These are phyloP conservation scores for Sporothrix phasma DNA, from an alignment of 2,329 filamentous ascomycete genomes.

Conservation along the genomic window DNA sequence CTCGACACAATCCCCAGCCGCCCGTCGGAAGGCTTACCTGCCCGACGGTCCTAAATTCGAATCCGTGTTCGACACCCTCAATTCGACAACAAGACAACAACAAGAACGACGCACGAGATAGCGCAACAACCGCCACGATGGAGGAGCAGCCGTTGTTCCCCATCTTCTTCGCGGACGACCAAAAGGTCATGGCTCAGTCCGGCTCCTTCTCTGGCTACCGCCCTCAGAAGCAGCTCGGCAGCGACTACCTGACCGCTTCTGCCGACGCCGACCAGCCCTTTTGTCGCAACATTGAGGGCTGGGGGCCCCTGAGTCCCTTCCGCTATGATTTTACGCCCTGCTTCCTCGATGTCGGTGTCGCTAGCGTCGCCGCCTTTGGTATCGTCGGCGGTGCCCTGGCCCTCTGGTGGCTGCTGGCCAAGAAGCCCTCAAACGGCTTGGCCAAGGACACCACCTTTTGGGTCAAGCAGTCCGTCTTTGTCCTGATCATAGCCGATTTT, in stretches of 20 bases:
- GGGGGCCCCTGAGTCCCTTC: slow-evolving; percentile 81
- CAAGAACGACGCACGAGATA: neutral
- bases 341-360: slow-evolving; percentile 88
- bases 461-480: slow-evolving; percentile 72
- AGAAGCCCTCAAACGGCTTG: slow-evolving; percentile 54
- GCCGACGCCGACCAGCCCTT: slow-evolving; percentile 53
- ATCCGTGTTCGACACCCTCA: neutral
- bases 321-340: slow-evolving; percentile 95
- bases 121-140: neutral
- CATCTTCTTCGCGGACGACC: slow-evolving; percentile 23
- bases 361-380: slow-evolving; percentile 67
- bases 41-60: neutral
- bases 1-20: neutral
- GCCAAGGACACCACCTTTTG: slow-evolving; percentile 89
- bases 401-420: slow-evolving; percentile 67
- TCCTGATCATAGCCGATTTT: slow-evolving; percentile 56
- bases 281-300: slow-evolving; percentile 84
- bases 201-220: slow-evolving; percentile 54
- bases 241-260: slow-evolving; percentile 49
- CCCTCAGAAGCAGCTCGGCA: slow-evolving; percentile 40
- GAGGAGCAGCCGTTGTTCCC: slow-evolving; percentile 22
- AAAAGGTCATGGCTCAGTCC: slow-evolving; percentile 42
- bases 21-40: slow-evolving; percentile 3
- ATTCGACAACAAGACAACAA: neutral
- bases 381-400: slow-evolving; percentile 67